phyloP scores from a whole-genome alignment of 2,329 filamentous ascomycete genomes.

The Stagonosporopsis rhizophila region DNA sequence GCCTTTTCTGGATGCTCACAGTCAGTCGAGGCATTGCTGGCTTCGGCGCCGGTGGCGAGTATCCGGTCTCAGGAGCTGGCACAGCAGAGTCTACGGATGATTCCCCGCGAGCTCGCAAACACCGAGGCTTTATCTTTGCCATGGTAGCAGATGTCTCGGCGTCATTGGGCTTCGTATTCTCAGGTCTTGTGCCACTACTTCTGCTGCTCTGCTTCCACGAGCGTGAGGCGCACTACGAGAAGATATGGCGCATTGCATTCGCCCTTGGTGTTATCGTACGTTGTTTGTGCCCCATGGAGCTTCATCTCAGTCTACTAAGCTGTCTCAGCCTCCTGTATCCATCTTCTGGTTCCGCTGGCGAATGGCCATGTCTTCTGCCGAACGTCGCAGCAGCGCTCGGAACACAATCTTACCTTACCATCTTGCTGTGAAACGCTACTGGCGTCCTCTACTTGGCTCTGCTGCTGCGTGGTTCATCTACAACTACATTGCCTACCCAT shows the following conservation, averaged over 20 bases:
- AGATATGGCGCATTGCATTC: slow-evolving; percentile 60
- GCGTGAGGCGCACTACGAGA: slow-evolving; percentile 49
- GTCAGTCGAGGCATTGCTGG: slow-evolving; percentile 55
- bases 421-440: slow-evolving; percentile 58
- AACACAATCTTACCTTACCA: slow-evolving; percentile 55
- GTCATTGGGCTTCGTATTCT: slow-evolving; percentile 60
- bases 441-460: slow-evolving; percentile 58
- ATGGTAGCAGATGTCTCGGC: slow-evolving; percentile 61
- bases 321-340: slow-evolving; percentile 51
- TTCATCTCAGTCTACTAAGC: not conserved
- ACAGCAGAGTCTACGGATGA: slow-evolving; percentile 64
- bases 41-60: slow-evolving; percentile 55
- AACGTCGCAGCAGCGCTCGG: slow-evolving; percentile 55
- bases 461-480: slow-evolving; percentile 61
- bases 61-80: slow-evolving; percentile 59
- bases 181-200: slow-evolving; percentile 59
- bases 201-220: slow-evolving; percentile 59
- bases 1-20: slow-evolving; percentile 54
- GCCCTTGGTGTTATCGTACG: slow-evolving; percentile 56
- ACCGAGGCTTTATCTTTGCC: slow-evolving; percentile 64
- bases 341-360: slow-evolving; percentile 63
- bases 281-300: too few species aligned
- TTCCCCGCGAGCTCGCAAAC: slow-evolving; percentile 52
- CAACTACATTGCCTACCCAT: slow-evolving; percentile 63
- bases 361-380: slow-evolving; percentile 60